Percentiles rank a stretch among this genome's conserved stretches.
Evolutionary conservation across 2,329 filamentous ascomycete species (phyloP).

Genomic region (Pseudocercospora macadamiae): DNA sequence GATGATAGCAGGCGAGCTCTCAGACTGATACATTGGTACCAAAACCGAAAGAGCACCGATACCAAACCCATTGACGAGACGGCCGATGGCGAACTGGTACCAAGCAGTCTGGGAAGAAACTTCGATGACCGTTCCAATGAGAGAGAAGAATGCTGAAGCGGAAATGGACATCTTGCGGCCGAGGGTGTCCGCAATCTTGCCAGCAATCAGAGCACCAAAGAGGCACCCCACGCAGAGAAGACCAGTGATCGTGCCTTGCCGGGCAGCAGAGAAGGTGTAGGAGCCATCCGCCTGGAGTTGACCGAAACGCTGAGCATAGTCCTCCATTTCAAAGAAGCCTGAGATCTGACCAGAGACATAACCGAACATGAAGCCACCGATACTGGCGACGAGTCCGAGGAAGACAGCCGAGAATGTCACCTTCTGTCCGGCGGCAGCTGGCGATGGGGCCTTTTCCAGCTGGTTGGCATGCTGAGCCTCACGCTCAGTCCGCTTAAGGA

Average conservation of each 20-base stretch:
- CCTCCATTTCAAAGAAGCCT: constrained; percentile 46
- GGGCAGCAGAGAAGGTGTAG: constrained; percentile 37
- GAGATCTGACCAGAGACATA: constrained; percentile 63
- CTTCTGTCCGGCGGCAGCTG: constrained; percentile 28
- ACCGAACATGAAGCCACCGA: constrained; percentile 55
- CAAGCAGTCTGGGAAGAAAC: constrained; percentile 45
- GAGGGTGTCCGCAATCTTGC: constrained; percentile 58
- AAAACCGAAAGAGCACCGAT: constrained; percentile 55
- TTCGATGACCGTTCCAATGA: constrained; percentile 48
- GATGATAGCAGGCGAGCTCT: constrained; percentile 64
- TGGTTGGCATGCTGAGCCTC: constrained; percentile 36
- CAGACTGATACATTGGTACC: constrained; percentile 69
- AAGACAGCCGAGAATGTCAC: constrained; percentile 49
- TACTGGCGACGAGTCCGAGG: constrained; percentile 59
- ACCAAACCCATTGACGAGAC: constrained; percentile 47
- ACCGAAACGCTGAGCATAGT: constrained; percentile 62
- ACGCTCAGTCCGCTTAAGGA: constrained; percentile 39
- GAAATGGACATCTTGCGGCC: constrained; percentile 52
- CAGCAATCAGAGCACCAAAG: constrained; percentile 45
- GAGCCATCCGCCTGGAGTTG: constrained; percentile 46
- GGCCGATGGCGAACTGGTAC: constrained; percentile 52
- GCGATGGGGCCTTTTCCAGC: constrained; percentile 35
- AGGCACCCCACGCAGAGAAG: constrained; percentile 51
- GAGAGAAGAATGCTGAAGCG: constrained; percentile 49
- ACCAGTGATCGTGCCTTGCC: constrained; percentile 46